Evolutionary conservation across 139 green algal genomes (phyloP).

Genomic region (Picochlorum sp.): DNA sequence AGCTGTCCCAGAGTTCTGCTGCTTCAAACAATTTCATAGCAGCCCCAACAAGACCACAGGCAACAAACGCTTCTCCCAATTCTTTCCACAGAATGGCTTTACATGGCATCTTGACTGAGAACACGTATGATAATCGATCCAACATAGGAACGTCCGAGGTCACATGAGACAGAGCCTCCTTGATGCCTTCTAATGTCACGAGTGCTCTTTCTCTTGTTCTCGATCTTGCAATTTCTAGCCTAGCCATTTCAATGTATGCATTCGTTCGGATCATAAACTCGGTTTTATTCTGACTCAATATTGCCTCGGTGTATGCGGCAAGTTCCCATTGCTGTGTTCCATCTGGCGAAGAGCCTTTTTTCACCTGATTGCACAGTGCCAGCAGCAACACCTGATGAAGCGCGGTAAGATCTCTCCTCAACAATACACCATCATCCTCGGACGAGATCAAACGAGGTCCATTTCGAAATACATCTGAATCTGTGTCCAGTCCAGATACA

Average conservation of each 20-base stretch:
- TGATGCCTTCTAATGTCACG: slow-evolving; percentile 39
- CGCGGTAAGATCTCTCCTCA: slow-evolving; percentile 17
- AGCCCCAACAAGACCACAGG: slow-evolving; percentile 62
- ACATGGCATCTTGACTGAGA: slow-evolving; percentile 48
- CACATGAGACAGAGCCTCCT: neutral
- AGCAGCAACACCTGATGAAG: slow-evolving; percentile 72
- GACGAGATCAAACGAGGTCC: slow-evolving; percentile 3
- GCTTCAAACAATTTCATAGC: slow-evolving; percentile 73
- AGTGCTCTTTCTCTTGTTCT: slow-evolving; percentile 72
- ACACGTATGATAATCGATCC: slow-evolving; percentile 26
- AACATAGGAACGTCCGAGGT: neutral
- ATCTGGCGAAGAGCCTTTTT: slow-evolving; percentile 47
- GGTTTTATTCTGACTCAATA: slow-evolving; percentile 50
- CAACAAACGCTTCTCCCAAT: slow-evolving; percentile 70
- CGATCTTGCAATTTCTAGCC: slow-evolving; percentile 59
- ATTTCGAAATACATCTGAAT: slow-evolving; percentile 18
- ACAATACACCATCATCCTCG: neutral
- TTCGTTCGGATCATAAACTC: slow-evolving; percentile 26
- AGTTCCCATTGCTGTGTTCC: slow-evolving; percentile 56
- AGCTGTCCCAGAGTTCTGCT: slow-evolving; percentile 80
- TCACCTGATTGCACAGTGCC: slow-evolving; percentile 40
- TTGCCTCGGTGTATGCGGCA: slow-evolving; percentile 69
- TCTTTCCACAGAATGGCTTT: slow-evolving; percentile 56
- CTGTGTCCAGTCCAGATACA: slow-evolving; percentile 8
- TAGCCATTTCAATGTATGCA: slow-evolving; percentile 33